Evolutionary conservation across 441 rosid genomes (phyloP).

Genomic region (Capsella rubella): DNA sequence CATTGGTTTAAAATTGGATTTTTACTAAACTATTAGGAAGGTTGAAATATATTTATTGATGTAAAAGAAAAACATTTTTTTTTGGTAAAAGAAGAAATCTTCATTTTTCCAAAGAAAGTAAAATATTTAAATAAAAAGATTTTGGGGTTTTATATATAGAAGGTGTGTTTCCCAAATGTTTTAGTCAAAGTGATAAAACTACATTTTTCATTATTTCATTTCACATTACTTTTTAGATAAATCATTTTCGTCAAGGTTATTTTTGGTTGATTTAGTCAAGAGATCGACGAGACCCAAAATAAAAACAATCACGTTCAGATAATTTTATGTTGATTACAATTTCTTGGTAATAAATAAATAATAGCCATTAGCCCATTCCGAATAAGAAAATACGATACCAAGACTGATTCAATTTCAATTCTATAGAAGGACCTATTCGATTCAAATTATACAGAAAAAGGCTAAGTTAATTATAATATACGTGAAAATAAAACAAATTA

Average conservation of each 20-base stretch:
- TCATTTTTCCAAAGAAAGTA: conserved; percentile 1
- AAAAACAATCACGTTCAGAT: not conserved
- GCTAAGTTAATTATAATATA: not conserved
- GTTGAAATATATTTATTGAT: not conserved
- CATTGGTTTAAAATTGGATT: conserved; percentile 19
- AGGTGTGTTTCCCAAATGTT: not conserved
- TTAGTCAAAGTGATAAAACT: conserved; percentile 11
- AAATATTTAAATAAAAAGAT: not conserved
- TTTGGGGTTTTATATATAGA: not conserved
- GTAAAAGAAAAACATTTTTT: no score
- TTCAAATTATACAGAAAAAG: conserved; percentile 9
- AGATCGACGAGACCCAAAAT: conserved; percentile 3
- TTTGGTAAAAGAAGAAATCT: not conserved
- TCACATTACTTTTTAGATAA: not conserved
- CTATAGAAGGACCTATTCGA: conserved; percentile 9
- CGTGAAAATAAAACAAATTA: not conserved
- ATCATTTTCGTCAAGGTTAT: conserved; percentile 7
- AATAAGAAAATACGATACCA: conserved; percentile 10
- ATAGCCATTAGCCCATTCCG: not conserved
- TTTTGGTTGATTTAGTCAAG: conserved; percentile 20
- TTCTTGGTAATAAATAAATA: not conserved
- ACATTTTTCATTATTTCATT: not conserved
- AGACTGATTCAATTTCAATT: conserved; percentile 24
- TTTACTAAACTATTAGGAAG: no score
- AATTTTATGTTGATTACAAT: not conserved